A percentile compares a stretch with the other conserved stretches of the same genome.
phyloP scores from a whole-genome alignment of 1,284 basidiomycete species.

The Cryptococcus amylolentus region DNA sequence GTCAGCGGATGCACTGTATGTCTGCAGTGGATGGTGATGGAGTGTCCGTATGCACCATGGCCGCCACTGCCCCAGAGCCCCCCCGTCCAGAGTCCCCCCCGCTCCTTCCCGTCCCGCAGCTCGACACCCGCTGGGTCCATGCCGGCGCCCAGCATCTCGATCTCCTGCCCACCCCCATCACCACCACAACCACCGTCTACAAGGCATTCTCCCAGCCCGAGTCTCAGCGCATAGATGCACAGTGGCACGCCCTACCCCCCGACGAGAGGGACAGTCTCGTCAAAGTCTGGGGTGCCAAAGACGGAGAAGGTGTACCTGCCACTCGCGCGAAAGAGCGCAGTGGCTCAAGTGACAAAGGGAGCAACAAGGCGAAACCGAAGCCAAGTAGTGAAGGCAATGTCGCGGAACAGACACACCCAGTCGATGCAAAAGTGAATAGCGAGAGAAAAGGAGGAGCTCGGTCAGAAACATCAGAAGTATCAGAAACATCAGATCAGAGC shows the following conservation, averaged over 20 bases:
- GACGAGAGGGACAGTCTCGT: constrained; percentile 17
- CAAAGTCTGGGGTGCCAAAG: constrained; percentile 25
- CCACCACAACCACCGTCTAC: constrained; percentile 36
- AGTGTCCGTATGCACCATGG: neutral
- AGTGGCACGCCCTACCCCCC: constrained; percentile 53
- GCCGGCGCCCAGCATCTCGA: constrained; percentile 48
- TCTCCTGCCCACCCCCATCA: constrained; percentile 44
- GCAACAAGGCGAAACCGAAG: constrained; percentile 58
- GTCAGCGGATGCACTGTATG: too few species aligned
- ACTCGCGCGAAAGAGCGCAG: neutral
- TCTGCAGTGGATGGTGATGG: too few species aligned
- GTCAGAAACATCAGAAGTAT: constrained; percentile 10
- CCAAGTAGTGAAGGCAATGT: constrained; percentile 5
- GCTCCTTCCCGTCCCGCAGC: constrained; percentile 21
- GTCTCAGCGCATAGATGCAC: constrained; percentile 39
- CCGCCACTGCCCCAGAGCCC: neutral
- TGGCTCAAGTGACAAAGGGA: constrained; percentile 12
- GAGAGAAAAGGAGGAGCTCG: constrained; percentile 10
- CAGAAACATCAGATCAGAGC: constrained; percentile 9
- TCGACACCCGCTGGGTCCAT: constrained; percentile 49
- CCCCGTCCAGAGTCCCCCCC: constrained; percentile 10
- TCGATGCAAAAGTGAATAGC: constrained; percentile 15
- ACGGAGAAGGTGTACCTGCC: constrained; percentile 31
- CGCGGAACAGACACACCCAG: constrained; percentile 6
- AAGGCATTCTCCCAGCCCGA: constrained; percentile 58